phyloP scores from a whole-genome alignment of 495 filamentous ascomycete genomes.

The Neurospora sp. region DNA sequence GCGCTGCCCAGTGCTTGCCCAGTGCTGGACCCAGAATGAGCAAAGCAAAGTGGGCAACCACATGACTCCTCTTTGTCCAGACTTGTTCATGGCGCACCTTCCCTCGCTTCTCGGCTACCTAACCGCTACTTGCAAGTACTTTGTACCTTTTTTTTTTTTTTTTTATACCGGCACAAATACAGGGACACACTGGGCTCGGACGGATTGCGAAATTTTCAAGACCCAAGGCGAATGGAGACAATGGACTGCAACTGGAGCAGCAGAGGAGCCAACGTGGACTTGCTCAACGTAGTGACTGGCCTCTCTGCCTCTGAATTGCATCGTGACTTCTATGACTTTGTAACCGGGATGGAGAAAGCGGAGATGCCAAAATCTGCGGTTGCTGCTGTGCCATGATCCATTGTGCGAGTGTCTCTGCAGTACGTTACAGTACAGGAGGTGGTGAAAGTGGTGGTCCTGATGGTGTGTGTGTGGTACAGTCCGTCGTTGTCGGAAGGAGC shows the following conservation, averaged over 20 bases:
- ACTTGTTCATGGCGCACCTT: background rate
- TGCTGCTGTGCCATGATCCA: background rate
- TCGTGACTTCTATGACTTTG: background rate
- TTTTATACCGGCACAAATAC: background rate
- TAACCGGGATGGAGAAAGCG: background rate
- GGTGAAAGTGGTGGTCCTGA: background rate
- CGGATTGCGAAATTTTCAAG: background rate
- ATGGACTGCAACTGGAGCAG: background rate
- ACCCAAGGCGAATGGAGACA: background rate
- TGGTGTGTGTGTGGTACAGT: background rate
- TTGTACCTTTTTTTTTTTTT: background rate
- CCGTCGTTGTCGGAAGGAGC: background rate
- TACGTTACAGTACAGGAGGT: background rate
- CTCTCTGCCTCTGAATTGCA: background rate
- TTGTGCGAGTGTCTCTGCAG: background rate
- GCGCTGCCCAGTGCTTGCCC: background rate
- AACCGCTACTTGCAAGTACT: background rate
- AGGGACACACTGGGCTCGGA: background rate
- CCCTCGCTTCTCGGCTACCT: background rate
- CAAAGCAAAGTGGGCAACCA: background rate
- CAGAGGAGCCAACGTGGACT: background rate
- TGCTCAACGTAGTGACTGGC: background rate
- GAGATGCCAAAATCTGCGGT: background rate
- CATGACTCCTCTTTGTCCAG: background rate
- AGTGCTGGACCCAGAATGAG: background rate